Base-by-base conservation (phyloP, 1,284 basidiomycete genomes). In the Trichosporon ovoides region DNA sequence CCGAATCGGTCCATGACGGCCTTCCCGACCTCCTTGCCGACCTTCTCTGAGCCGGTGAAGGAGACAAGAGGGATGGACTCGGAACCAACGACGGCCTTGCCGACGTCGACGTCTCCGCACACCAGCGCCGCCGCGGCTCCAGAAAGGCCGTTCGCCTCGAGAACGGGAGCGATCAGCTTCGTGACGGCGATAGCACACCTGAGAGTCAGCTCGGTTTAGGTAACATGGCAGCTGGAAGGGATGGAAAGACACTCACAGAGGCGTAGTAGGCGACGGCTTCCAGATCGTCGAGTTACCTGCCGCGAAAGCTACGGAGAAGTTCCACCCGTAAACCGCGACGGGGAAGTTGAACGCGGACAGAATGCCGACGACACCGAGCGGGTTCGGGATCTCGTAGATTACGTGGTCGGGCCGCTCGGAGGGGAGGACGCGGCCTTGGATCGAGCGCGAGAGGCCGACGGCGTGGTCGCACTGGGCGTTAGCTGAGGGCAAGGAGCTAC, bases 341-440 rank as follows among this genome's bases (percentile, higher is more conserved):
- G 93, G 93, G 76, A 96, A 96, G 76, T 96, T 96, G 81, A 95
- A 95, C 0, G 92, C 92, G 0, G 78, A 89, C 55, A 96, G 80
- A 9, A 97, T 88, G 3, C 85, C 92, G n/a, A 96, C 86, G 3
- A 94, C 85, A 16, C 93, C 93, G 3, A 98, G 82, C 13, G 93
- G 94, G 73, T 96, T 96, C 16, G 91, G 88, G 6, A 94, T 72
- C 57, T 96, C 92, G 46, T 91, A 82, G 65, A 95, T 93, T 34
- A 87, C 85, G 72, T 95, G 92, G 16, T 90, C 89, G n/a, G 86
- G 85, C 61, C 92, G 81, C 76, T 95, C 92, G 49, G 88, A 91
- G 34, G 87, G 84, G 57, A 94, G 82, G 13, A 93, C 83, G 38
- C 86, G 83, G 18, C 92, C 92, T 57, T 90, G 89, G 87, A 95